These are phyloP conservation scores for Neonectria faginata DNA, from an alignment of 2,329 filamentous ascomycete genomes.

Conservation along the genomic window DNA sequence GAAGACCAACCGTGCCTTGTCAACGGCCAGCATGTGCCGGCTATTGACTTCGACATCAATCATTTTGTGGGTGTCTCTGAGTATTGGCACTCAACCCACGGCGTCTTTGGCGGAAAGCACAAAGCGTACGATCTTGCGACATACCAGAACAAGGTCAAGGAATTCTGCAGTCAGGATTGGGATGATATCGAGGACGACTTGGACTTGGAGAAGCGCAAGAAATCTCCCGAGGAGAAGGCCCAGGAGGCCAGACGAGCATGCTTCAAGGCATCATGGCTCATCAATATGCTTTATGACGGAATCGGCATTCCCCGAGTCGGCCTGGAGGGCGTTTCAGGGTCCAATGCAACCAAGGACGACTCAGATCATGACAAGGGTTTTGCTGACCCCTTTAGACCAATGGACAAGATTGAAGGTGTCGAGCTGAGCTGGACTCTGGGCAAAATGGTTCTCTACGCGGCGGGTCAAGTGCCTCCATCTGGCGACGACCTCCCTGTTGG, in stretches of 20 bases:
- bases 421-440: constrained; percentile 98
- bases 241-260: constrained; percentile 87
- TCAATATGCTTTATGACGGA: constrained; percentile 94
- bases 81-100: constrained; percentile 98
- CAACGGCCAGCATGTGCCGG: constrained; percentile 90
- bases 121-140: constrained; percentile 90
- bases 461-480: constrained; percentile 82
- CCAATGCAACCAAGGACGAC: constrained; percentile 80
- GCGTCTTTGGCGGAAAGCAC: constrained; percentile 84
- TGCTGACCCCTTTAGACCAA: constrained; percentile 87
- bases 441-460: constrained; percentile 95
- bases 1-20: constrained; percentile 86
- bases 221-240: constrained; percentile 80
- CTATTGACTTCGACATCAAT: constrained; percentile 96
- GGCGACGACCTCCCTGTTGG: constrained; percentile 78
- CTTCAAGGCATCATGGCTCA: constrained; percentile 98
- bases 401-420: constrained; percentile 89
- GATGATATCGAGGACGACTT: constrained; percentile 76
- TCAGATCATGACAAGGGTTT: constrained; percentile 76
- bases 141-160: constrained; percentile 85
- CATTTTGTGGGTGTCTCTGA: constrained; percentile 98
- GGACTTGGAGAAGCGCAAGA: constrained; percentile 72
- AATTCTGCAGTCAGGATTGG: constrained; percentile 91
- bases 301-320: constrained; percentile 92
- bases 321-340: constrained; percentile 72